Percentiles rank a stretch among this genome's conserved stretches.
These are phyloP conservation scores for Sesbania bispinosa DNA, from an alignment of 306 rosid species.

Conservation along the genomic window DNA sequence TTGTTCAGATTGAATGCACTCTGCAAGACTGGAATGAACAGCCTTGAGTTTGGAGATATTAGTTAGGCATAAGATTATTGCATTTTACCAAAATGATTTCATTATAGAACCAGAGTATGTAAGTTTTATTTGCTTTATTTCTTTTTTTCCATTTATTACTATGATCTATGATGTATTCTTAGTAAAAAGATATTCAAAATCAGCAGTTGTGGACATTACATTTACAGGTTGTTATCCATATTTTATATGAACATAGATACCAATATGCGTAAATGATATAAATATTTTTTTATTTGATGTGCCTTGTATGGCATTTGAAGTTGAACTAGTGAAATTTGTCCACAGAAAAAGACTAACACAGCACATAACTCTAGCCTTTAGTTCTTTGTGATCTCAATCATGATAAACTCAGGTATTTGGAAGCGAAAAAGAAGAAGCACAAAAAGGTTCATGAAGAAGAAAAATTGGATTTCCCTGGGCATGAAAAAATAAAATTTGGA, in stretches of 20 bases:
- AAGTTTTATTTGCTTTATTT: not conserved
- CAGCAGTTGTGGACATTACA: not conserved
- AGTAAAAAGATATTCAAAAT: not conserved
- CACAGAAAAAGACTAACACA: not conserved
- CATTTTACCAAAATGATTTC: not conserved
- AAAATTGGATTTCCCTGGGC: conserved; percentile 58
- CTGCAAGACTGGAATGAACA: not conserved
- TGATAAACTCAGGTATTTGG: conserved; percentile 54
- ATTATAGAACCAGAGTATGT: not conserved
- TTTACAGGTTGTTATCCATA: not conserved
- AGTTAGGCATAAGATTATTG: not conserved
- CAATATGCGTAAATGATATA: not conserved
- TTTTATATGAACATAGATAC: not conserved
- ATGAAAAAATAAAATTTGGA: conserved; percentile 74
- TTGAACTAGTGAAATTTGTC: not conserved
- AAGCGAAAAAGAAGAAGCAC: conserved; percentile 64
- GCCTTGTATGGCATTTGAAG: not conserved
- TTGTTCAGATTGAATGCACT: not conserved
- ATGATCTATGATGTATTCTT: not conserved
- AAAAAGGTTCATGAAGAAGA: conserved; percentile 49
- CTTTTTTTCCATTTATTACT: not conserved
- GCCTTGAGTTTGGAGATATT: conserved; percentile 3
- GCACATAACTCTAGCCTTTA: not conserved
- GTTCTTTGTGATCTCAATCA: not conserved
- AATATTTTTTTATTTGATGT: not conserved